Percentiles rank a stretch among this genome's conserved stretches.
phyloP scores from a whole-genome alignment of 2,329 filamentous ascomycete genomes.

The Cercospora sp. region DNA sequence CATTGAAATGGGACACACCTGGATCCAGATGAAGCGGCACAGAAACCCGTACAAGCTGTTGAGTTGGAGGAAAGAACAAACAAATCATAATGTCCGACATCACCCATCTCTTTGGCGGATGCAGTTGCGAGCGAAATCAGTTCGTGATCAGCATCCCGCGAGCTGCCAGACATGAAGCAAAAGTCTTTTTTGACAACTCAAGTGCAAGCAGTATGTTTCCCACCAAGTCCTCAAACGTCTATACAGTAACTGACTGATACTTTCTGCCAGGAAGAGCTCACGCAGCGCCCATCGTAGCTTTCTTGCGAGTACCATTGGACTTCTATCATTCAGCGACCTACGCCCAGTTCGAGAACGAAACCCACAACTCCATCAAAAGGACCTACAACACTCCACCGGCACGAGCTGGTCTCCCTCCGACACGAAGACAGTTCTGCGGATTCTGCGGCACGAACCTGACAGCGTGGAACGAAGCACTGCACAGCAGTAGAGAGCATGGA shows the following conservation, averaged over 20 bases:
- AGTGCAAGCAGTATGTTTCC: slow-evolving; percentile 66
- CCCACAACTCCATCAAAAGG: slow-evolving; percentile 47
- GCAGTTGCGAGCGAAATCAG: slow-evolving; percentile 81
- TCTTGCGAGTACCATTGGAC: slow-evolving; percentile 75
- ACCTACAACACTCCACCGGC: slow-evolving; percentile 50
- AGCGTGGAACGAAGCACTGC: slow-evolving; percentile 42
- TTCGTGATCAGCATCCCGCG: slow-evolving; percentile 72
- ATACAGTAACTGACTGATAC: neutral
- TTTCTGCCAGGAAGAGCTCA: slow-evolving; percentile 58
- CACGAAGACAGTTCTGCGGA: slow-evolving; percentile 81
- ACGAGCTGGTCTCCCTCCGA: slow-evolving; percentile 54
- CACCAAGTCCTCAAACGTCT: neutral
- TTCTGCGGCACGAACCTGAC: slow-evolving; percentile 85
- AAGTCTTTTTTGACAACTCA: slow-evolving; percentile 74
- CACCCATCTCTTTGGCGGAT: slow-evolving; percentile 65
- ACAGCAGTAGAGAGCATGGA: slow-evolving; percentile 56
- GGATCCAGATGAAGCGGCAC: neutral
- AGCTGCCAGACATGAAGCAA: slow-evolving; percentile 56
- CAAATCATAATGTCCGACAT: neutral
- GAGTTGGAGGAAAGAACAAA: neutral
- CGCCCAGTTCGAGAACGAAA: slow-evolving; percentile 76
- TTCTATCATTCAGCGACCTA: slow-evolving; percentile 79
- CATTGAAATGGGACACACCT: neutral
- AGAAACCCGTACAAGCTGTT: neutral
- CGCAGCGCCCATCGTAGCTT: slow-evolving; percentile 73